Evolutionary conservation across 108 stramenopile species (phyloP).

Genomic region (Conticribra weissflogii): DNA sequence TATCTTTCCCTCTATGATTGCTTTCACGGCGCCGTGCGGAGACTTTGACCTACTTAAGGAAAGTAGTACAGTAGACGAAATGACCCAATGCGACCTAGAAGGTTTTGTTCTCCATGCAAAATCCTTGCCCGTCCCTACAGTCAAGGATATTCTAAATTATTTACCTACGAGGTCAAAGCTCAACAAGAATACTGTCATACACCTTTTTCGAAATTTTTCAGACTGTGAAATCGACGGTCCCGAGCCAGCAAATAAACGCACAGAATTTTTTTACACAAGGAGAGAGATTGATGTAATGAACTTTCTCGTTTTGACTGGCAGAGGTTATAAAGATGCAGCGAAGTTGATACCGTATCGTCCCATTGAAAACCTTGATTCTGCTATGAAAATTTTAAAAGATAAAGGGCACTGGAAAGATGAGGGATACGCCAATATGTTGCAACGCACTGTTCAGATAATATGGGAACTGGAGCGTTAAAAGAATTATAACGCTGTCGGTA

Average conservation of each 20-base stretch:
- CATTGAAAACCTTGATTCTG: background rate
- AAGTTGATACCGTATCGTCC: background rate
- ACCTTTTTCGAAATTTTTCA: conserved; percentile 13
- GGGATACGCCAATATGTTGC: conserved; percentile 1
- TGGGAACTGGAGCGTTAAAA: too few relatives aligned
- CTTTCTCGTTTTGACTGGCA: background rate
- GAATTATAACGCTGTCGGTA: too few relatives aligned
- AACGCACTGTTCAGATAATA: conserved; percentile 3
- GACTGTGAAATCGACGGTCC: conserved; percentile 6
- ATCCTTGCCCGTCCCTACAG: background rate
- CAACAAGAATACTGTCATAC: background rate
- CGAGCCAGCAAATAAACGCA: background rate
- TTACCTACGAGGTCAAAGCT: background rate
- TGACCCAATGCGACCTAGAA: background rate
- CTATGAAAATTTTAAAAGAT: background rate
- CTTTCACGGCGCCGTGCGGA: background rate
- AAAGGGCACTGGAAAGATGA: background rate
- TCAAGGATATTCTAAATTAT: background rate
- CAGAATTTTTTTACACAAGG: background rate
- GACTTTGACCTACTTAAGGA: background rate
- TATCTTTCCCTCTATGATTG: background rate
- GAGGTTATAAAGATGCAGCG: background rate
- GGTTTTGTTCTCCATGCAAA: background rate
- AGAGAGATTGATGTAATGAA: conserved; percentile 17
- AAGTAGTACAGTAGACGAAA: background rate